Conservation (phyloP, 768 basidiomycete genomes). For the Sporobolomyces roseus region DNA sequence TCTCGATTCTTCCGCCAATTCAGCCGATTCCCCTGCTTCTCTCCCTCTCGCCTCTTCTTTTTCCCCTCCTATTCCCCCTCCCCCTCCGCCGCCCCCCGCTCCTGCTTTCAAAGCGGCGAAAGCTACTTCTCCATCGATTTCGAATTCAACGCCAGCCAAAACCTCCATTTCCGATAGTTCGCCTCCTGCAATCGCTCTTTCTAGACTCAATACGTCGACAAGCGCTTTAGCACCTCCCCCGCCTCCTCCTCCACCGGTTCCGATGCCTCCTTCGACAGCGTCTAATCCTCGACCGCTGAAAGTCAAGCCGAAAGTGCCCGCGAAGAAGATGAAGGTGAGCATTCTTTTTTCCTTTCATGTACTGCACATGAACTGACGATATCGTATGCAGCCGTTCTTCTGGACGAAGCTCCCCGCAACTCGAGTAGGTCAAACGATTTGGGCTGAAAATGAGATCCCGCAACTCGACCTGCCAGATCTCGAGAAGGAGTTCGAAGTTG, state of each 20-base stretch:
- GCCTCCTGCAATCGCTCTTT: not conserved
- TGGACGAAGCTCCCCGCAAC: constrained; percentile 72
- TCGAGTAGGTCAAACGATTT: constrained; percentile 59
- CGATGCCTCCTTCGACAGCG: not conserved
- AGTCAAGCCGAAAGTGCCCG: constrained; percentile 31
- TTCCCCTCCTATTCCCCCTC: not conserved
- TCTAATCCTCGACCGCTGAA: not conserved
- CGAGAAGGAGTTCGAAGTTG: constrained; percentile 67
- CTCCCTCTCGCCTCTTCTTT: not conserved
- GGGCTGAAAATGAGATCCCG: constrained; percentile 58
- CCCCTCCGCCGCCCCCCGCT: constrained; percentile 37
- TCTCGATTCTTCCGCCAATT: too few species aligned
- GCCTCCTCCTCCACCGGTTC: constrained; percentile 44
- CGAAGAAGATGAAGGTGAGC: constrained; percentile 40
- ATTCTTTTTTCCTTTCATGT: not conserved
- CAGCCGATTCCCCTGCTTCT: not conserved
- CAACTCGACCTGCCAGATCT: constrained; percentile 66
- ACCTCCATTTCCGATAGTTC: not conserved
- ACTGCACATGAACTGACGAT: not conserved
- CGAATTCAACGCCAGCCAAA: too few species aligned
- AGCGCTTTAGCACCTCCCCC: not conserved
- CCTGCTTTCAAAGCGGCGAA: constrained; percentile 44
- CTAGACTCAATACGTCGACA: too few species aligned
- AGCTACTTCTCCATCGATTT: constrained; percentile 50
- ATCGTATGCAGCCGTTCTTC: constrained; percentile 64